Conservation (phyloP, 2,329 filamentous ascomycete species). For the Phialophora verrucosa region DNA sequence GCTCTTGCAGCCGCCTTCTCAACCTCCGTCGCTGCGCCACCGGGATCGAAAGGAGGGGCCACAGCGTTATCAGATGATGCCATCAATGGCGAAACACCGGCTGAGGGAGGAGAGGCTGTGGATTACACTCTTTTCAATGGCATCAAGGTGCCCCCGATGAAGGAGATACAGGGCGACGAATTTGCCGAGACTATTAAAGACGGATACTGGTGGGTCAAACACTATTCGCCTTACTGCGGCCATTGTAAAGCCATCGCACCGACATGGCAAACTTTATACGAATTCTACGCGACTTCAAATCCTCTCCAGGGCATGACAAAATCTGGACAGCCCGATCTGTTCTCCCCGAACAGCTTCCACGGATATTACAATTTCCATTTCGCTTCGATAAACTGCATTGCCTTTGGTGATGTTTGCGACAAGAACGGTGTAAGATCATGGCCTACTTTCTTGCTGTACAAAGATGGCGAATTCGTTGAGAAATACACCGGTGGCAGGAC, state of each 20-base stretch:
- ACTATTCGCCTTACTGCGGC: conserved; percentile 60
- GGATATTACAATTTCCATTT: conserved; percentile 90
- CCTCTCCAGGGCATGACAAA: conserved; percentile 62
- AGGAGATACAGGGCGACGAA: conserved; percentile 54
- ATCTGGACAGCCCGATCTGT: conserved; percentile 54
- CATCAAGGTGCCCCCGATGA: conserved; percentile 57
- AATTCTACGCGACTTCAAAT: conserved; percentile 88
- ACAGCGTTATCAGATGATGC: conserved; percentile 30
- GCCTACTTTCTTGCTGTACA: conserved; percentile 79
- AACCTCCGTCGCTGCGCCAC: conserved; percentile 31
- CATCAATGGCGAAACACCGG: conserved; percentile 33
- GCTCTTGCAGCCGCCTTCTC: conserved; percentile 31
- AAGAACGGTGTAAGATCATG: conserved; percentile 71
- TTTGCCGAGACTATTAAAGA: conserved; percentile 58
- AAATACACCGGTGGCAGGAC: conserved; percentile 69
- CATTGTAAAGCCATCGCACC: conserved; percentile 84
- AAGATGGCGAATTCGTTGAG: conserved; percentile 73
- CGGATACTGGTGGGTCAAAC: conserved; percentile 61
- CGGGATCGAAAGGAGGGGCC: conserved; percentile 27
- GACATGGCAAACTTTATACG: conserved; percentile 88
- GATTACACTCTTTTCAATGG: conserved; percentile 57
- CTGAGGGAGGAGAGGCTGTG: conserved; percentile 41
- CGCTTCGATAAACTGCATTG: conserved; percentile 81
- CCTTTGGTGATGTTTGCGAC: conserved; percentile 77
- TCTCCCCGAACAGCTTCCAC: conserved; percentile 70